These are phyloP conservation scores for Pyricularia sp. DNA, from an alignment of 2,329 filamentous ascomycete genomes.

Conservation along the genomic window DNA sequence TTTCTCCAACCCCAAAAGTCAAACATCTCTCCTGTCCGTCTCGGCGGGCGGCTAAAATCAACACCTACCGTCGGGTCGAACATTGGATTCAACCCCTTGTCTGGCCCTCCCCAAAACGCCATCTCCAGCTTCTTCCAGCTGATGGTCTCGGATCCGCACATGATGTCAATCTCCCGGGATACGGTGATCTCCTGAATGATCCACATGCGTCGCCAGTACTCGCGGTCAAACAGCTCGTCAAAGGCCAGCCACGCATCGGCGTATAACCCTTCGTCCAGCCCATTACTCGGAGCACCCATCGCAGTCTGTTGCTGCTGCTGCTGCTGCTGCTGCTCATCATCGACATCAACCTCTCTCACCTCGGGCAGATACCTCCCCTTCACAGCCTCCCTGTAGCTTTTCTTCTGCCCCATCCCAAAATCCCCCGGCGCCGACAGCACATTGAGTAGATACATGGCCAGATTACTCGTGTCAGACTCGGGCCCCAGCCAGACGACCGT, in stretches of 20 bases:
- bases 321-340: not conserved
- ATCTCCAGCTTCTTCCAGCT: slow-evolving; percentile 8
- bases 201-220: slow-evolving; percentile 14
- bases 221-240: slow-evolving; percentile 10
- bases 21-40: slow-evolving; percentile 7
- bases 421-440: not conserved
- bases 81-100: not conserved
- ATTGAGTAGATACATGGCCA: slow-evolving; percentile 1
- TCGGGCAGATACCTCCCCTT: not conserved
- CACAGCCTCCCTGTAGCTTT: not conserved
- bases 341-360: not conserved
- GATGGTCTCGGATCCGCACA: slow-evolving; percentile 9
- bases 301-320: not conserved
- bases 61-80: slow-evolving; percentile 1
- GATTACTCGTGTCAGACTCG: not conserved
- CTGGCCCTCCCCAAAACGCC: not conserved
- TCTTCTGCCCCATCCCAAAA: not conserved
- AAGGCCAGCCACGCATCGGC: not conserved
- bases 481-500: slow-evolving; percentile 9
- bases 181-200: slow-evolving; percentile 13
- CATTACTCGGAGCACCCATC: not conserved
- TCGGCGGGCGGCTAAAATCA: slow-evolving; percentile 7
- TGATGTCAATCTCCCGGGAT: slow-evolving; percentile 6
- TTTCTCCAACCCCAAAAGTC: slow-evolving; percentile 7
- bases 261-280: not conserved